phyloP scores from a whole-genome alignment of 768 basidiomycete species.

The Pleurotus cornucopiae region DNA sequence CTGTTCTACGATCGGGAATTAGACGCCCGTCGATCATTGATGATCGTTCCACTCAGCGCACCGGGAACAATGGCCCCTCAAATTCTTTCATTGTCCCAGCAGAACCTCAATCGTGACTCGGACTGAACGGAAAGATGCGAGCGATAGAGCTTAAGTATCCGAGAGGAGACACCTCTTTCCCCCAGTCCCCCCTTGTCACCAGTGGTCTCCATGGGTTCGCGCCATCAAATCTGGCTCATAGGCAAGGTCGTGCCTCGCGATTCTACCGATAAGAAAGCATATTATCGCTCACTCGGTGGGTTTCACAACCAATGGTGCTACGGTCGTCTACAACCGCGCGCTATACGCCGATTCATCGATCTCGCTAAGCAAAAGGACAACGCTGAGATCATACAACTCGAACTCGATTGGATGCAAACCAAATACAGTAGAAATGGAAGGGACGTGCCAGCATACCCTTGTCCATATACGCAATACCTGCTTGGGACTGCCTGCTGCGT shows the following conservation, averaged over 20 bases:
- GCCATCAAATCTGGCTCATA: constrained; percentile 34
- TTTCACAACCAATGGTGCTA: constrained; percentile 37
- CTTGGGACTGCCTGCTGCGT: constrained; percentile 22
- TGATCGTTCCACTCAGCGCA: no score
- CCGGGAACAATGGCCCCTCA: no score
- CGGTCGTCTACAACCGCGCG: constrained; percentile 22
- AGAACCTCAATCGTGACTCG: no score
- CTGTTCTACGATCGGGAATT: no score
- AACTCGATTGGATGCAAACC: constrained; percentile 25
- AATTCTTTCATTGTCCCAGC: no score
- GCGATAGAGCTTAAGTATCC: no score
- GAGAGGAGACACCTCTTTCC: no score
- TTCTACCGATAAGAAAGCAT: constrained; percentile 10
- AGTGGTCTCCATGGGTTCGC: no score
- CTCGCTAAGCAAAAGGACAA: constrained; percentile 31
- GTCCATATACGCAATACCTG: constrained; percentile 26
- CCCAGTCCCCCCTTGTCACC: no score
- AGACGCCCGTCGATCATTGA: no score
- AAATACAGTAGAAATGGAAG: constrained; percentile 19
- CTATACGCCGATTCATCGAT: constrained; percentile 26
- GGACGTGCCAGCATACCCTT: constrained; percentile 18
- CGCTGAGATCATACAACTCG: constrained; percentile 28
- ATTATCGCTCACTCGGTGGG: constrained; percentile 36
- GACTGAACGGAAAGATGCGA: no score
- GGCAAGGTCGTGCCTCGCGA: constrained; percentile 24